Evolutionary conservation across 2,329 filamentous ascomycete species (phyloP).

Genomic region (Hypomyces rosellus): DNA sequence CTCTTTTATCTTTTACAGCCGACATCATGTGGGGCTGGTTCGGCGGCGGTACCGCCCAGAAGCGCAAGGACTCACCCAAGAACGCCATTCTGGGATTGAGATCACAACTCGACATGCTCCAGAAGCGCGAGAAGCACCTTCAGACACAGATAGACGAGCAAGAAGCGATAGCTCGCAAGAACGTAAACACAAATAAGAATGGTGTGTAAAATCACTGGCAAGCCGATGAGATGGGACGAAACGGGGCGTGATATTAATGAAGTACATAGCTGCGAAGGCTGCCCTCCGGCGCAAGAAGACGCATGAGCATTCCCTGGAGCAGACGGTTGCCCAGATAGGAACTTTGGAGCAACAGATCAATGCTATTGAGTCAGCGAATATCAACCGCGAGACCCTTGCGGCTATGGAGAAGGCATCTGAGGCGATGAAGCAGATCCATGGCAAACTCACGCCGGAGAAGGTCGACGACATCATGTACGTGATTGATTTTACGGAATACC

Average conservation of each 20-base stretch:
- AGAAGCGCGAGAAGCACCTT: conserved; percentile 89
- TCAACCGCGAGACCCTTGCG: conserved; percentile 92
- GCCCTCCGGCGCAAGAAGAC: conserved; percentile 91
- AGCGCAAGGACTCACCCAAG: conserved; percentile 91
- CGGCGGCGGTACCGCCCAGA: conserved; percentile 70
- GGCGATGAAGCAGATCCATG: conserved; percentile 92
- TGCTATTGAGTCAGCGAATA: conserved; percentile 95
- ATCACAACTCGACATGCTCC: conserved; percentile 91
- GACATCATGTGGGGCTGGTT: conserved; percentile 78
- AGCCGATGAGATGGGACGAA: neutral
- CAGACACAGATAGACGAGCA: conserved; percentile 92
- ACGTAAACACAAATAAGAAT: conserved; percentile 79
- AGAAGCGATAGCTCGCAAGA: conserved; percentile 80
- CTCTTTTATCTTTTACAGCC: neutral
- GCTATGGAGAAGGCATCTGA: conserved; percentile 88
- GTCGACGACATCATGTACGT: conserved; percentile 92
- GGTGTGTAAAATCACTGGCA: conserved; percentile 49
- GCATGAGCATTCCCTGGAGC: conserved; percentile 84
- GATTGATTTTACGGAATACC: conserved; percentile 18
- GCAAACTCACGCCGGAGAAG: conserved; percentile 84
- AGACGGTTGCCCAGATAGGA: conserved; percentile 82
- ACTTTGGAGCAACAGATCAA: conserved; percentile 95
- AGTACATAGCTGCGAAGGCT: conserved; percentile 69
- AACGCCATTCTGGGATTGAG: conserved; percentile 88
- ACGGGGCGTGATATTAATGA: conserved; percentile 20